A percentile compares a stretch with the other conserved stretches of the same genome.
Conservation (phyloP, 306 rosid species). For the Delonix regia region DNA sequence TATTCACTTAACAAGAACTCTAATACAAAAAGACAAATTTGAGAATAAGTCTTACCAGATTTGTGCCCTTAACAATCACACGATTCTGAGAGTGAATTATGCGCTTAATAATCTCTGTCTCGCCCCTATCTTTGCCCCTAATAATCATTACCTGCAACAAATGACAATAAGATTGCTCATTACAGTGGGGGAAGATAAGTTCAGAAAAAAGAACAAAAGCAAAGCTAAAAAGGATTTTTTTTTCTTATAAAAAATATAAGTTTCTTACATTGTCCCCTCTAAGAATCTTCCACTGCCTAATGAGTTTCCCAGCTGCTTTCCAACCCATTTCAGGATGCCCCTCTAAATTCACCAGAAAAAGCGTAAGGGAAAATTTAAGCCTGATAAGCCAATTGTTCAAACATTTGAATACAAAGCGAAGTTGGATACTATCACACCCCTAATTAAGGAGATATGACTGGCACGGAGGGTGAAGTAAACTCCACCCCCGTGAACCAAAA, state of each 20-base stretch:
- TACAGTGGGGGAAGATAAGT: neutral
- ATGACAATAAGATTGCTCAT: neutral
- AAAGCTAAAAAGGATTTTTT: neutral
- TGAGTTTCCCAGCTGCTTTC: conserved; percentile 94
- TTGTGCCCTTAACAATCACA: neutral
- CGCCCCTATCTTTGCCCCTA: neutral
- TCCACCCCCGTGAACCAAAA: no score
- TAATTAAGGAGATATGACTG: no score
- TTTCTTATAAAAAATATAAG: no score
- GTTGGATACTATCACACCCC: neutral
- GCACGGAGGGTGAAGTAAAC: no score
- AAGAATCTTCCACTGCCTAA: conserved; percentile 84
- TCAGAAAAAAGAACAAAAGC: neutral
- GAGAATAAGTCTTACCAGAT: conserved; percentile 17
- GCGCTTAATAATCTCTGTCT: conserved; percentile 1
- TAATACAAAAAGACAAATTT: neutral
- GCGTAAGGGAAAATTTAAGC: neutral
- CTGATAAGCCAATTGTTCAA: neutral
- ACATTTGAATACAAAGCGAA: neutral
- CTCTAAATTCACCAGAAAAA: conserved; percentile 17
- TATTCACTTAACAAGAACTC: neutral
- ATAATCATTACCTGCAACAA: neutral
- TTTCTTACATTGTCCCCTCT: conserved; percentile 77
- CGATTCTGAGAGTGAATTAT: conserved; percentile 45
- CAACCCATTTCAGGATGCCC: conserved; percentile 65